Evolutionary conservation across 257 asterid genomes (phyloP), one percentile per base, ranked within the genome.

Genomic region (Eustoma russellianum): DNA sequence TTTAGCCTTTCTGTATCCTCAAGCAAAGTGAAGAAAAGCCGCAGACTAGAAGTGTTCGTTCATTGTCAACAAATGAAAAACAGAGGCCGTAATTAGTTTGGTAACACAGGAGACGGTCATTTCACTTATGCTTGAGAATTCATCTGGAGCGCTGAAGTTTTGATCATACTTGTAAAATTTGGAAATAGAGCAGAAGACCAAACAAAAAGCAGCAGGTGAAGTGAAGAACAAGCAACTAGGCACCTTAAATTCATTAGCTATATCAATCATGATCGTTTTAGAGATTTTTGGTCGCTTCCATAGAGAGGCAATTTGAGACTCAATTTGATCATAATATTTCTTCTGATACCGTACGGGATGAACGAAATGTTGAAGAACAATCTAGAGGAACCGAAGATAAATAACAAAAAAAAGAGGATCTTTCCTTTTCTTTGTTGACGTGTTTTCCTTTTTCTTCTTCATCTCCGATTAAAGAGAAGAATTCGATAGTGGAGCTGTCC

Each of bases 161-260:
- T 54, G 41, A 59, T 86, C 85, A 6, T 83, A n/a, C 88, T 8
- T 80, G 77, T 48, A 86, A 80, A 52, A 62, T 53, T 59, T 83
- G 88, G 48, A 70, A 86, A 48, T 82, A 81, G 45, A 85, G 71
- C 86, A 83, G 74, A 7, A 75, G 55, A 8, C 82, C 75, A 9
- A 83, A n/a, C n/a, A 76, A 71, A 86, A 83, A 28, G 76, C 77
- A 0, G 81, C 92, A 6, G 86, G 77, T 11, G 92, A 83, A 2
- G 88, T 63, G 74, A 77, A 79, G 61, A 83, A 81, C 13, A 83
- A 69, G 33, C 73, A 79, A 69, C 67, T 44, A 0, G 84, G 74
- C 49, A 83, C 55, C 14, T 52, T 49, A 11, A 78, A 61, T 46
- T 86, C 82, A 13, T 57, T 69, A 0, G 78, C 86, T 9, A 78